Conservation (phyloP, 2,329 filamentous ascomycete genomes). For the Fusarium sp. region DNA sequence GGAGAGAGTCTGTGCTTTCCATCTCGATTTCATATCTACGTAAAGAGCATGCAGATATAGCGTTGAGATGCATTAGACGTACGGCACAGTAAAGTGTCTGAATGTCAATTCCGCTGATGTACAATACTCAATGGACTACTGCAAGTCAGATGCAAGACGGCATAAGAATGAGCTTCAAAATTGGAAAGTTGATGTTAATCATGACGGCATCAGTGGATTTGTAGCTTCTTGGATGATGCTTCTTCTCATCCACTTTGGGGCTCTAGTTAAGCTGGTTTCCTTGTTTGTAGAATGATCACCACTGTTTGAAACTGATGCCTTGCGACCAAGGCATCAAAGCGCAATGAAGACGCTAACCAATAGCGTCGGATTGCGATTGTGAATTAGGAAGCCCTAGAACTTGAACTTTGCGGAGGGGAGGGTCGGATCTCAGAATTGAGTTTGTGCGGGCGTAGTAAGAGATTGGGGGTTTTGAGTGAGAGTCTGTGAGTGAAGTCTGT, state of each 20-base stretch:
- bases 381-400: constrained; percentile 5
- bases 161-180: not conserved
- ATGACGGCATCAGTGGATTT: constrained; percentile 34
- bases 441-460: constrained; percentile 13
- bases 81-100: constrained; percentile 6
- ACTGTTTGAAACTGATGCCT: constrained; percentile 26
- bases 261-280: constrained; percentile 33
- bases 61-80: not conserved
- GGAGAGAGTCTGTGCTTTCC: not conserved
- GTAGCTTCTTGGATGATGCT: constrained; percentile 18
- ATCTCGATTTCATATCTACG: constrained; percentile 4
- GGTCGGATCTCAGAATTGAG: constrained; percentile 21
- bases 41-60: constrained; percentile 39
- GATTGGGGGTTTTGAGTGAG: not conserved
- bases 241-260: constrained; percentile 1
- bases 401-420: constrained; percentile 12
- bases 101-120: not conserved
- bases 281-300: constrained; percentile 33
- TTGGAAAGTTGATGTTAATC: constrained; percentile 19
- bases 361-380: not conserved
- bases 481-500: not conserved
- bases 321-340: constrained; percentile 34
- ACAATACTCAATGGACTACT: constrained; percentile 7
- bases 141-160: not conserved
- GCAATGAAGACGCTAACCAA: constrained; percentile 22